Evolutionary conservation across 768 basidiomycete genomes (phyloP), one percentile per base, ranked within the genome.

Genomic region (Phallus indusiatus): DNA sequence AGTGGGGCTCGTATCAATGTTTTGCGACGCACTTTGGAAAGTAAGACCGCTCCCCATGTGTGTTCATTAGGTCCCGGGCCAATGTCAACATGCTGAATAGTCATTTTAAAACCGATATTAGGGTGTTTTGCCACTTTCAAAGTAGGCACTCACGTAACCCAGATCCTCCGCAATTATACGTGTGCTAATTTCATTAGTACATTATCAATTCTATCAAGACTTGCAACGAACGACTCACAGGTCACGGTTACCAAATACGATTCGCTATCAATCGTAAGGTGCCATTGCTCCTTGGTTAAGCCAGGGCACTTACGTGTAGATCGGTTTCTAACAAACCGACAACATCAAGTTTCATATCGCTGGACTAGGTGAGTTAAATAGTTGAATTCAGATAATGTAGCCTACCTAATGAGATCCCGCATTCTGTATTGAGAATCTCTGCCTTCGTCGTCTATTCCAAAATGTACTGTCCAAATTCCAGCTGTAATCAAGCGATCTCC

Each of bases 401-500:
- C 64, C 3, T 62, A 69, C 71, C 66, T 66, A 22, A 81, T 70
- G 46, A 81, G 66, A 60, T 84, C 79, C 62, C 81, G 74, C 68
- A 90, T 82, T 4, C 84, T 74, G 47, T 78, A 69, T 68, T 88
- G 87, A 66, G 87, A 89, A 64, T 90, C 88, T 61, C 81, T 70
- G 2, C 88, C 84, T 47, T 79, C 81, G 62, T 88, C 83, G 70
- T 91, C 82, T 18, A 85, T 74, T 0, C 93, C 93, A 67, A 95
- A 95, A 69, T 95, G 93, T 22, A 95, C 78, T 0, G 93, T 91
- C 92, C 91, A 94, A 28, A 94, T 90, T 2, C 88, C 92, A 5
- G 87, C 84, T 18, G 83, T 85, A 47, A 93, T 73, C n/a, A 88
- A 76, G 33, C 87, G 75, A 16, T 83, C 77, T 2, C 81, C 82